Conservation (phyloP, 768 basidiomycete genomes). For the Hypholoma fasciculare region DNA sequence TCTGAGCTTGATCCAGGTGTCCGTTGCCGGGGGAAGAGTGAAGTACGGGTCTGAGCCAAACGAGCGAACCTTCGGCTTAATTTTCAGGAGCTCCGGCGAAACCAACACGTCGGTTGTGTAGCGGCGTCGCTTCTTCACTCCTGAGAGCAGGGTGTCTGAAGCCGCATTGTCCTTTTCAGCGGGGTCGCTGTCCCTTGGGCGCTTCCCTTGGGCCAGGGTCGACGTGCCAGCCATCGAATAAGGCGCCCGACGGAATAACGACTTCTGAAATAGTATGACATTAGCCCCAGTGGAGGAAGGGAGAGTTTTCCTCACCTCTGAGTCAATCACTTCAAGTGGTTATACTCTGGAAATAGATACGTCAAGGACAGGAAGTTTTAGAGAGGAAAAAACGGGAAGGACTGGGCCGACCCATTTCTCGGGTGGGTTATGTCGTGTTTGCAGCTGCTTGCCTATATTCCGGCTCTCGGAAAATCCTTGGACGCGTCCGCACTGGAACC, state of each 20-base stretch:
- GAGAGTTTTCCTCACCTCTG: neutral
- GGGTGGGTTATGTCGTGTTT: slow-evolving; percentile 1
- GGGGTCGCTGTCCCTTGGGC: slow-evolving; percentile 5
- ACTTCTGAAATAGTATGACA: neutral
- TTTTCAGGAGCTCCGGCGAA: neutral
- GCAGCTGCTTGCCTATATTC: slow-evolving; percentile 1
- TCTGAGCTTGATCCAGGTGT: slow-evolving; percentile 7
- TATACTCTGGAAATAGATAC: neutral
- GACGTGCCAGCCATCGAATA: slow-evolving; percentile 5
- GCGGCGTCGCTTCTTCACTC: slow-evolving; percentile 5
- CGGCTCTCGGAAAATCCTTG: neutral
- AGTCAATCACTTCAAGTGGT: slow-evolving; percentile 1
- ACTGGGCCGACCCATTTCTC: neutral
- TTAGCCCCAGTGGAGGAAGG: neutral
- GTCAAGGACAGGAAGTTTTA: neutral
- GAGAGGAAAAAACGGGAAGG: neutral
- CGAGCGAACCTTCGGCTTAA: neutral
- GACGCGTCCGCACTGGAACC: neutral
- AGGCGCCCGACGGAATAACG: neutral
- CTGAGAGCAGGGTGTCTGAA: neutral
- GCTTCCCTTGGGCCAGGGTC: slow-evolving; percentile 8
- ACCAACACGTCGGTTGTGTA: neutral
- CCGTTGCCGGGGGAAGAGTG: slow-evolving; percentile 5
- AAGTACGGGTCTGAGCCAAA: slow-evolving; percentile 7
- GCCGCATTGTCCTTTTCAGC: neutral